Evolutionary conservation across 768 basidiomycete species (phyloP), one percentile per base, ranked within the genome.

Genomic region (Boletus tomentosulus): DNA sequence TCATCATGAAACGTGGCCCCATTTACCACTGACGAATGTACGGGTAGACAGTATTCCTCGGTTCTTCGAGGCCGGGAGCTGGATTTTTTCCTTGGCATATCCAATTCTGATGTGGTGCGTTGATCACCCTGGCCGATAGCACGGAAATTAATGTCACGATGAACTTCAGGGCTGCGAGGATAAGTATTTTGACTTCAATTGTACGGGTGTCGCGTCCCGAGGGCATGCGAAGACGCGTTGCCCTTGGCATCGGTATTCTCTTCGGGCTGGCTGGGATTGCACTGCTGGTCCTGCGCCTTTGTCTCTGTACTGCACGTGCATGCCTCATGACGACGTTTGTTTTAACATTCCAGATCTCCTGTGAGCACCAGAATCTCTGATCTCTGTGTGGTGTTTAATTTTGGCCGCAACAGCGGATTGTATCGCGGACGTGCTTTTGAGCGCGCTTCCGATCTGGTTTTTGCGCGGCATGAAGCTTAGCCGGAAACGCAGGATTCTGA

Each of bases 121-220:
- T 34, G 25, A 5, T 37, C 15, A 6, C 13, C 6, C 13, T 11
- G 16, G 44, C 25, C 31, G 11, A 9, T 3, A 13, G 12, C 10
- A 24, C 28, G 6, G 35, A 19, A 37, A 6, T 24, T 30, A 10
- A 33, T 25, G 39, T 11, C 12, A 48, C 22, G 43, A 33, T 13
- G 37, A 16, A 44, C 11, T n/a, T 15, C 31, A 68, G 68, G 68
- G 27, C 60, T 2, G 44, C 55, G 4, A 62, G 68, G 16, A 52
- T 68, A 39, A 68, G 67, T 19, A 57, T 68, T 16, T 47, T 70
- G 38, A 27, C 47, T 3, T 62, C 62, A 8, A 58, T 68, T 22
- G 41, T 67, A 19, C 64, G 64, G 25, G 51, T 68, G 3, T 57
- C 53, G 22, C 53, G 46, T 25, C 68, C 66, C 1, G 46, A 59